phyloP scores from a whole-genome alignment of 2,329 filamentous ascomycete genomes.

The Rosellinia necatrix region DNA sequence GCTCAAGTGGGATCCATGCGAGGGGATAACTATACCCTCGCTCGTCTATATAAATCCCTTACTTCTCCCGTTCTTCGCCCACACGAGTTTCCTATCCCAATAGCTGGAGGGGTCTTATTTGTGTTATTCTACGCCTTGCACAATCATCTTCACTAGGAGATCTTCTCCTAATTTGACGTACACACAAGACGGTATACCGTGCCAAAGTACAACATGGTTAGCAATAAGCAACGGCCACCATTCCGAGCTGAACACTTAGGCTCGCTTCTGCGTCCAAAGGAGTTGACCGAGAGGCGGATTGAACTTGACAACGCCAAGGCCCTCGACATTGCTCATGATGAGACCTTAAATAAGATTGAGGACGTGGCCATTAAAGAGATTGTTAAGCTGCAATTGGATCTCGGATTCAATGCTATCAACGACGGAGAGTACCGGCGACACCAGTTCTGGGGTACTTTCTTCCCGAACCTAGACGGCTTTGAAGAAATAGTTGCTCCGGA shows the following conservation, averaged over 20 bases:
- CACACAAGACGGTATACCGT: background rate
- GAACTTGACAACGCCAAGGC: constrained; percentile 45
- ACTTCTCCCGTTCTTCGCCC: background rate
- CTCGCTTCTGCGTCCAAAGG: constrained; percentile 70
- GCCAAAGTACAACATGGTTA: constrained; percentile 29
- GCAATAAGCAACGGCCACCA: constrained; percentile 51
- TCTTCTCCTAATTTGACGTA: background rate
- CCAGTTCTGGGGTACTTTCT: constrained; percentile 57
- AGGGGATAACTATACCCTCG: background rate
- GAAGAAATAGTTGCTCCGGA: constrained; percentile 54
- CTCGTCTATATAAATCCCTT: constrained; percentile 13
- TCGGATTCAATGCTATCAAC: constrained; percentile 69
- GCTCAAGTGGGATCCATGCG: background rate
- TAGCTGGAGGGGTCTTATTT: background rate
- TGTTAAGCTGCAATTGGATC: constrained; percentile 69
- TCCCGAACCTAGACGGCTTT: constrained; percentile 49
- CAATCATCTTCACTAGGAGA: background rate
- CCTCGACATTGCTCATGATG: constrained; percentile 45
- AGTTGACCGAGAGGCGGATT: constrained; percentile 65
- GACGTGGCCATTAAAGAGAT: constrained; percentile 68
- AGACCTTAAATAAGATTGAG: constrained; percentile 57
- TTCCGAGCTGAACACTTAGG: constrained; percentile 79
- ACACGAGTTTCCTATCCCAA: background rate
- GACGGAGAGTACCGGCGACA: constrained; percentile 46
- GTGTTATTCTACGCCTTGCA: background rate